These are phyloP conservation scores for Paraphoma sp. DNA, from an alignment of 2,329 filamentous ascomycete species.

Conservation along the genomic window DNA sequence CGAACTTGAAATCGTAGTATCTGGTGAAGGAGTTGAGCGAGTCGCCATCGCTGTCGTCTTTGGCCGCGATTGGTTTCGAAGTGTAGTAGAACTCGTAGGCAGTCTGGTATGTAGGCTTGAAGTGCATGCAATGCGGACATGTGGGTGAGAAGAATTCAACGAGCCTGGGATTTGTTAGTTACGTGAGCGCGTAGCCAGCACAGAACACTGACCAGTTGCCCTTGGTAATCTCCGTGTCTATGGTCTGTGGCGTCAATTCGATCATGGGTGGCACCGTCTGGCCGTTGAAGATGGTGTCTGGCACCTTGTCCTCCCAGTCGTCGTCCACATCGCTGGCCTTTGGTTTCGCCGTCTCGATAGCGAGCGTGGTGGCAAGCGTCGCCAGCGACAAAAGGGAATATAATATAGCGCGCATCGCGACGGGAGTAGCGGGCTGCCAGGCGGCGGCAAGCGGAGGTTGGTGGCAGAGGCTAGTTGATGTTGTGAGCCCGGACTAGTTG, in stretches of 20 bases:
- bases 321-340: slow-evolving; percentile 27
- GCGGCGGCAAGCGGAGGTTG: slow-evolving; percentile 7
- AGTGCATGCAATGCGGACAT: slow-evolving; percentile 75
- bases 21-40: slow-evolving; percentile 73
- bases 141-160: slow-evolving; percentile 61
- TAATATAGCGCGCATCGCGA: slow-evolving; percentile 44
- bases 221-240: slow-evolving; percentile 65
- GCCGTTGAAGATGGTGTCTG: slow-evolving; percentile 68
- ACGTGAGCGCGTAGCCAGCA: background rate
- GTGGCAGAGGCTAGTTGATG: background rate
- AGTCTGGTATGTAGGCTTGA: slow-evolving; percentile 88
- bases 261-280: slow-evolving; percentile 70
- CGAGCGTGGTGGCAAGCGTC: slow-evolving; percentile 38
- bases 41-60: slow-evolving; percentile 55
- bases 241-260: slow-evolving; percentile 65
- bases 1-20: slow-evolving; percentile 91
- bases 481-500: background rate
- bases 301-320: slow-evolving; percentile 35
- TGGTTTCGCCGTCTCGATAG: slow-evolving; percentile 17
- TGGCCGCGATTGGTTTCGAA: slow-evolving; percentile 69
- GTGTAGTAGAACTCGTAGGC: slow-evolving; percentile 96
- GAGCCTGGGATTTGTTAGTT: slow-evolving; percentile 29
- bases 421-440: slow-evolving; percentile 18
- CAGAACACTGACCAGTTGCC: slow-evolving; percentile 67
- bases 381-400: slow-evolving; percentile 48